Conservation (phyloP, 768 basidiomycete genomes). For the Mycena galopus region DNA sequence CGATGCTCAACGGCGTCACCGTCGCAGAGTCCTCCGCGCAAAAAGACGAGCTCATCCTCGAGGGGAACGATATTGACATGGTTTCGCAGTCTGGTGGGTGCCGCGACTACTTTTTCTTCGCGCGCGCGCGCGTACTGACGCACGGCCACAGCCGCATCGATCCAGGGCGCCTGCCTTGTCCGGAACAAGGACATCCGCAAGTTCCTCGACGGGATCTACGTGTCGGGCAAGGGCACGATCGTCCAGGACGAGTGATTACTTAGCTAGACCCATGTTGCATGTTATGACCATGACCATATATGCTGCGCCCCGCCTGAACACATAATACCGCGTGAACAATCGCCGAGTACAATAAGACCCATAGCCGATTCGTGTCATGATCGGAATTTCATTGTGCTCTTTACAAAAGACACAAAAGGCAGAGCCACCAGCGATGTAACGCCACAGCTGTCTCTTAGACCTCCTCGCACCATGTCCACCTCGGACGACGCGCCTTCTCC, state of each 20-base stretch:
- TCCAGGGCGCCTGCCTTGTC: slow-evolving; percentile 96
- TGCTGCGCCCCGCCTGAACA: too few relatives aligned
- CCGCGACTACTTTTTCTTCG: neutral
- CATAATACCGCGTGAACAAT: too few relatives aligned
- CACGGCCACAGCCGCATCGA: slow-evolving; percentile 85
- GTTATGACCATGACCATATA: too few relatives aligned
- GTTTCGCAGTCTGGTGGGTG: slow-evolving; percentile 93
- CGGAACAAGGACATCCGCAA: slow-evolving; percentile 99
- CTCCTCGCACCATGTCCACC: too few relatives aligned
- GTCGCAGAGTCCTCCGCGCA: slow-evolving; percentile 89
- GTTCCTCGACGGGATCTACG: slow-evolving; percentile 96
- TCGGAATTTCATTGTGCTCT: too few relatives aligned
- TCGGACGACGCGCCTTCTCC: too few relatives aligned
- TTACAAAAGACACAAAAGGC: too few relatives aligned
- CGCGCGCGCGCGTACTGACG: slow-evolving; percentile 19
- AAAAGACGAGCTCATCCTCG: slow-evolving; percentile 94
- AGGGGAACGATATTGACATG: slow-evolving; percentile 96
- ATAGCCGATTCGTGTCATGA: too few relatives aligned
- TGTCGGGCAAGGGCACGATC: slow-evolving; percentile 84
- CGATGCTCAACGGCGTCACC: slow-evolving; percentile 91
- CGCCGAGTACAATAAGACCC: too few relatives aligned
- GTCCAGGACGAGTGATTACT: slow-evolving; percentile 57
- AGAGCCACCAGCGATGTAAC: too few relatives aligned
- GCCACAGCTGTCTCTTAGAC: too few relatives aligned
- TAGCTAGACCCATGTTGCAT: slow-evolving; percentile 44